phyloP scores from a whole-genome alignment of 2,329 filamentous ascomycete genomes.

The Lojkania enalia region DNA sequence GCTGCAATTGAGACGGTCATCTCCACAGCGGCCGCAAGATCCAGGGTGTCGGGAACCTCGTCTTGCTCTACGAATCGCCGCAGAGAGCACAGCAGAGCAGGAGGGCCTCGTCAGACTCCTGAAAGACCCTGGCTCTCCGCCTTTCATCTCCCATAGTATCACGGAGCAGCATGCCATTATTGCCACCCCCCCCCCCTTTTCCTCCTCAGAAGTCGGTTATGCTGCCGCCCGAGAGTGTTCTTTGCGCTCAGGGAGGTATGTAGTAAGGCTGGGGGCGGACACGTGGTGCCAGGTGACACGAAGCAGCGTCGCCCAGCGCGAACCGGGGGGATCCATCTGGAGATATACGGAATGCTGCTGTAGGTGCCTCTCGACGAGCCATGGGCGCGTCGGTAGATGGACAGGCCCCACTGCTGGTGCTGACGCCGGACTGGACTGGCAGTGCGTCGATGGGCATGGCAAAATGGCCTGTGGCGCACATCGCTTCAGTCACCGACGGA shows the following conservation, averaged over 20 bases:
- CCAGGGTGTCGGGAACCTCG: conserved; percentile 32
- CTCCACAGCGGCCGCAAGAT: conserved; percentile 29
- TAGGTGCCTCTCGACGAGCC: no score
- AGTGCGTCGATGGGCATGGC: conserved; percentile 7
- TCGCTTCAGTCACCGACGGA: conserved; percentile 7
- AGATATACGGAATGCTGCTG: no score
- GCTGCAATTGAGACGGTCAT: conserved; percentile 22
- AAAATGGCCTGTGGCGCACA: conserved; percentile 16
- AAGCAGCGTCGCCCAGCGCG: conserved; percentile 8
- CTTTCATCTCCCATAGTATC: conserved; percentile 23
- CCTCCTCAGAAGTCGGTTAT: no score
- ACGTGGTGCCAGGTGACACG: conserved; percentile 25
- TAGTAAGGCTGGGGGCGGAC: no score
- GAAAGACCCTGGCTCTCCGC: no score
- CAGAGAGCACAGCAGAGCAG: conserved; percentile 30
- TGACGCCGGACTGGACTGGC: background rate
- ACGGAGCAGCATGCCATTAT: no score
- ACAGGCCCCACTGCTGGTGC: background rate
- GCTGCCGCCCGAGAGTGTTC: no score
- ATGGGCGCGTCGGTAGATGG: no score
- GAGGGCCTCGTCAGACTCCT: no score
- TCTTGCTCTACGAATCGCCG: conserved; percentile 31
- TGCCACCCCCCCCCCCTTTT: no score
- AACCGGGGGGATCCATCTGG: no score
- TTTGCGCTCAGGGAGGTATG: no score